Evolutionary conservation across 1,139 yeast species (phyloP).

Genomic region (Debaryomyces nepalensis): DNA sequence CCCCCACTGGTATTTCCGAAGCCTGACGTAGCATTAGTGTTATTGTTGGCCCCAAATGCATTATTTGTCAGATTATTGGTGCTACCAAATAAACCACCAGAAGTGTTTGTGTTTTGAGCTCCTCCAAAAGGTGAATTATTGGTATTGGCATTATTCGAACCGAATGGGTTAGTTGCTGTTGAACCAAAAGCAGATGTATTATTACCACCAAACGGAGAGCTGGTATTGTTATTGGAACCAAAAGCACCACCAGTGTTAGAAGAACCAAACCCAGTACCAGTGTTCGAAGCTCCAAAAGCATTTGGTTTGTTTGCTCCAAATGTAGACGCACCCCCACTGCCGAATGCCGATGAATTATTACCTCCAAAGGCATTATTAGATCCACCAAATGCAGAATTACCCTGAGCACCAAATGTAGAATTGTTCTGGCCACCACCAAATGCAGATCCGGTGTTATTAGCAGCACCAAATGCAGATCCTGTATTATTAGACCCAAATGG

Average conservation of each 20-base stretch:
- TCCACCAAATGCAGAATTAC: constrained; percentile 24
- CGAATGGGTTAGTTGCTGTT: too few species aligned
- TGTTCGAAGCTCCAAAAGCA: constrained; percentile 20
- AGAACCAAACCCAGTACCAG: constrained; percentile 28
- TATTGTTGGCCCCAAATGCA: constrained; percentile 19
- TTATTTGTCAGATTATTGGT: constrained; percentile 7
- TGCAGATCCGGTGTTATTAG: constrained; percentile 21
- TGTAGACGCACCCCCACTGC: constrained; percentile 22
- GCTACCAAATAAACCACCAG: constrained; percentile 21
- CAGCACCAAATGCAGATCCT: constrained; percentile 38
- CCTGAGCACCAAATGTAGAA: constrained; percentile 26
- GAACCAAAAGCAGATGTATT: constrained; percentile 29
- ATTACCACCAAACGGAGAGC: constrained; percentile 13
- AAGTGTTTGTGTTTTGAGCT: constrained; percentile 16
- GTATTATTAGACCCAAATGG: constrained; percentile 21
- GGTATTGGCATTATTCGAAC: too few species aligned
- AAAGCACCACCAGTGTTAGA: constrained; percentile 20
- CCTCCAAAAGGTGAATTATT: constrained; percentile 25
- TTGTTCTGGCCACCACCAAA: constrained; percentile 31
- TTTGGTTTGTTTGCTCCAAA: constrained; percentile 18
- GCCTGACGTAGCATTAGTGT: constrained; percentile 12
- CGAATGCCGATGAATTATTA: constrained; percentile 25
- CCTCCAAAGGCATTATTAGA: constrained; percentile 30
- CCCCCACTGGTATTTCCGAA: constrained; percentile 5
- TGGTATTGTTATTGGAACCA: constrained; percentile 18